Evolutionary conservation across 768 basidiomycete species (phyloP), one percentile per base, ranked within the genome.

Genomic region (Leucocoprinus birnbaumii): DNA sequence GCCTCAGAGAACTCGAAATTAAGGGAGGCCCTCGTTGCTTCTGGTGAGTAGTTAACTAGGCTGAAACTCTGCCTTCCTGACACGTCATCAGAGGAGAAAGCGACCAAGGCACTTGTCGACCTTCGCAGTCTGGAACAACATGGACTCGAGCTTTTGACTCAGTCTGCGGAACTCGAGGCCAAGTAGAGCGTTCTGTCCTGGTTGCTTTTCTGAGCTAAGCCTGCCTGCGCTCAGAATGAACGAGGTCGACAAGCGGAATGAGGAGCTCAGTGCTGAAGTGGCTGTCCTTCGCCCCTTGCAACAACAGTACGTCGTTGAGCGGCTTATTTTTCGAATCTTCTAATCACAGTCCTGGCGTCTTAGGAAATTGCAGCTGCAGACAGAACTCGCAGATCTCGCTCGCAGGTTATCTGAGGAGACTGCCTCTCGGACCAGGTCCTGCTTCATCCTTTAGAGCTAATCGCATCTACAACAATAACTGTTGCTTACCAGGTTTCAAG

Each of bases 101-200:
- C 70, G 2, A 59, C 61, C 13, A 58, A 62, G 6, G 45, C 72
- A 6, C 58, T 63, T 2, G 63, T 62, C 6, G 56, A 62, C 8
- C 49, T 75, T 11, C 48, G 61, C 5, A 57, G 55, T 10, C 57
- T 66, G n/a, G 73, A 75, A 51, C 52, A 56, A 14, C 70, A 72
- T 37, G 52, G 66, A 9, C 48, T 70, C 10, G 66, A 62, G 35
- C 58, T 58, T 1, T 59, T 69, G 0, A 61, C 66, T 1, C 59
- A 59, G 19, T 62, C 67, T 2, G 64, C 65, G 1, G 48, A 40
- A 16, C 4, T 62, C 2, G 63, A 70, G 53, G 56, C 57, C 6
- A 58, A 64, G 35, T 52, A 66, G n/a, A 51, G 56, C 35, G 53
- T 56, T 40, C 34, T 24, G 4, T n/a, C 18, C n/a, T 3, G 3